These are phyloP conservation scores for Podila epicladia DNA, from an alignment of 192 early-diverging fungal species.

Conservation along the genomic window DNA sequence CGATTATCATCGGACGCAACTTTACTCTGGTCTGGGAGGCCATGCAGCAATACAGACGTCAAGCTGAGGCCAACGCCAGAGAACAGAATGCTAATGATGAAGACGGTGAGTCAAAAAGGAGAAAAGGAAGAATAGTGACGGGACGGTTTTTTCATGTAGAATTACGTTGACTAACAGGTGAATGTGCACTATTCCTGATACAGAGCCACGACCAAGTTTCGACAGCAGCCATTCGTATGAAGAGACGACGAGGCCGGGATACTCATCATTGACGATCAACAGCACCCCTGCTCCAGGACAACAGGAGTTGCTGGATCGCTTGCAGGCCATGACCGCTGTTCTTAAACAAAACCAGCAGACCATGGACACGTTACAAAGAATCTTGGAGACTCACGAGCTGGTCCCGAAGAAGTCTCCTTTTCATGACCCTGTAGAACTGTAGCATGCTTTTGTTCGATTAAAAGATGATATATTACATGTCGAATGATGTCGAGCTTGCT, in stretches of 20 bases:
- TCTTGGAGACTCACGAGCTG: slow-evolving; percentile 18
- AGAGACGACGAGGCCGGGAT: slow-evolving; percentile 23
- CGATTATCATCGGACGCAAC: slow-evolving; percentile 83
- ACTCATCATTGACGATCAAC: slow-evolving; percentile 15
- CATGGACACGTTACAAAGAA: slow-evolving; percentile 8
- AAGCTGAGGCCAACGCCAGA: slow-evolving; percentile 2
- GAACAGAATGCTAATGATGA: slow-evolving; percentile 6
- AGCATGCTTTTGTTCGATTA: neutral
- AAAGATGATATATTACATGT: neutral
- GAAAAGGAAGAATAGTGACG: neutral
- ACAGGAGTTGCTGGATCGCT: slow-evolving; percentile 18
- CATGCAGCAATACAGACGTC: slow-evolving; percentile 56
- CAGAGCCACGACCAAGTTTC: slow-evolving; percentile 36
- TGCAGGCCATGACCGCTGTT: slow-evolving; percentile 10
- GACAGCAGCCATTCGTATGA: slow-evolving; percentile 47
- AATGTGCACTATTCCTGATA: neutral
- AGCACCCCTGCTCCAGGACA: neutral
- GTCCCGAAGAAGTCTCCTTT: slow-evolving; percentile 17
- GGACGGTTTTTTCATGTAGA: neutral
- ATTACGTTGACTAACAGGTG: neutral
- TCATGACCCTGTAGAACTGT: slow-evolving; percentile 4
- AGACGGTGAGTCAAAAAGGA: too few species aligned
- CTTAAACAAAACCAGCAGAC: slow-evolving; percentile 25
- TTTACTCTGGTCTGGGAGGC: slow-evolving; percentile 84
- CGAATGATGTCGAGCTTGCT: too few species aligned